A percentile compares a stretch with the other conserved stretches of the same genome.
These are phyloP conservation scores for Geosmithia morbida DNA, from an alignment of 2,329 filamentous ascomycete species.

Conservation along the genomic window DNA sequence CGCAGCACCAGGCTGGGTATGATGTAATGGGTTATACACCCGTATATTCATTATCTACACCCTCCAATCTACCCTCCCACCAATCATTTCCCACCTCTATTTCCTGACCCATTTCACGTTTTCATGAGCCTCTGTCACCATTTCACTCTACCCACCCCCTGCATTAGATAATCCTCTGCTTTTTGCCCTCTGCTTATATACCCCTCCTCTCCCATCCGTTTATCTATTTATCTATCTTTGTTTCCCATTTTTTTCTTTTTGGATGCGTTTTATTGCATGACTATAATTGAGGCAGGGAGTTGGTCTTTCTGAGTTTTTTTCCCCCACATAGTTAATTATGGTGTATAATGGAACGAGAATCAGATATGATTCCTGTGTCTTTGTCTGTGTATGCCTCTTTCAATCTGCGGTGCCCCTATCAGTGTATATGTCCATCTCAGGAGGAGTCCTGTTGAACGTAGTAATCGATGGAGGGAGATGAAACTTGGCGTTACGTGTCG, in stretches of 20 bases:
- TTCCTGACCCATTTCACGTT: background rate
- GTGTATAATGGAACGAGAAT: no score
- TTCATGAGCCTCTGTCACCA: background rate
- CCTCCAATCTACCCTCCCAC: background rate
- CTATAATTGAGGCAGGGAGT: background rate
- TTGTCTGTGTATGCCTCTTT: background rate
- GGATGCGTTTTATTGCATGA: background rate
- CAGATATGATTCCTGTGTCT: background rate
- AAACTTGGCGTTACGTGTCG: no score
- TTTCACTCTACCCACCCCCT: background rate
- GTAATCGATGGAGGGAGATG: no score
- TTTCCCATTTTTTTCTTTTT: background rate
- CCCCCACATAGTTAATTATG: background rate
- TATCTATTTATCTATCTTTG: background rate
- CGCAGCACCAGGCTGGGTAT: conserved; percentile 46
- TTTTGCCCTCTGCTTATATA: background rate
- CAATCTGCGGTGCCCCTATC: no score
- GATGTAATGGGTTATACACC: conserved; percentile 22
- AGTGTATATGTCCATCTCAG: no score
- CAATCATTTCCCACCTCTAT: background rate
- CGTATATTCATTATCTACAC: no score
- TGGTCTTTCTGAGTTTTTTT: background rate
- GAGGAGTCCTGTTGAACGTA: no score
- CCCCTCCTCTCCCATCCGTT: background rate
- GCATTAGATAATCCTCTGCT: background rate